Evolutionary conservation across 371 early-diverging fungal species (phyloP).

Genomic region (Blakeslea trispora): DNA sequence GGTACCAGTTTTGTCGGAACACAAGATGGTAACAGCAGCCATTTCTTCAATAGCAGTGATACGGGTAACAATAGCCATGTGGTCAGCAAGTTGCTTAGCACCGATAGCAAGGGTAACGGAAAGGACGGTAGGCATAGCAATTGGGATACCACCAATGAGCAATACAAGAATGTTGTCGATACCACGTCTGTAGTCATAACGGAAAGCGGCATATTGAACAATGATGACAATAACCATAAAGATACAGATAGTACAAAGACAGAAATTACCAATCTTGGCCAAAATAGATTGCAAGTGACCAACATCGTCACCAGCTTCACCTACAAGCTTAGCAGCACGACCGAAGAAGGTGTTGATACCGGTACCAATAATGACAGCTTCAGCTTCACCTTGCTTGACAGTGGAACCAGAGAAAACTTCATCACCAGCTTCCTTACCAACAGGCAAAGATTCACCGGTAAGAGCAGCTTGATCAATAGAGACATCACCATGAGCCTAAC

Average conservation of each 20-base stretch:
- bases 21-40: slow-evolving; percentile 91
- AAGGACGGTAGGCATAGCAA: slow-evolving; percentile 81
- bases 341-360: slow-evolving; percentile 90
- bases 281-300: slow-evolving; percentile 89
- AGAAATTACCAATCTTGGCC: slow-evolving; percentile 90
- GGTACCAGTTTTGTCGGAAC: slow-evolving; percentile 97
- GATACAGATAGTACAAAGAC: slow-evolving; percentile 65
- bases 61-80: slow-evolving; percentile 89
- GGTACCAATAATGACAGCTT: slow-evolving; percentile 84
- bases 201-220: slow-evolving; percentile 80
- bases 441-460: slow-evolving; percentile 82
- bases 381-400: slow-evolving; percentile 92
- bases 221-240: slow-evolving; percentile 79
- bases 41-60: slow-evolving; percentile 90
- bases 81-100: slow-evolving; percentile 88
- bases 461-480: slow-evolving; percentile 81
- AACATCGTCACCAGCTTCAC: slow-evolving; percentile 76
- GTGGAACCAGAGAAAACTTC: slow-evolving; percentile 79
- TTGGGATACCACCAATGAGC: slow-evolving; percentile 80
- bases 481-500: slow-evolving; percentile 49
- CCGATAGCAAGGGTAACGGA: slow-evolving; percentile 94
- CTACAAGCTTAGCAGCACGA: slow-evolving; percentile 82
- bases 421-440: slow-evolving; percentile 69
- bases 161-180: slow-evolving; percentile 74
- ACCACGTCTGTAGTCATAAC: slow-evolving; percentile 65